Conservation (phyloP, 225 moss, liverwort and hornwort species). For the Asterella californica region DNA sequence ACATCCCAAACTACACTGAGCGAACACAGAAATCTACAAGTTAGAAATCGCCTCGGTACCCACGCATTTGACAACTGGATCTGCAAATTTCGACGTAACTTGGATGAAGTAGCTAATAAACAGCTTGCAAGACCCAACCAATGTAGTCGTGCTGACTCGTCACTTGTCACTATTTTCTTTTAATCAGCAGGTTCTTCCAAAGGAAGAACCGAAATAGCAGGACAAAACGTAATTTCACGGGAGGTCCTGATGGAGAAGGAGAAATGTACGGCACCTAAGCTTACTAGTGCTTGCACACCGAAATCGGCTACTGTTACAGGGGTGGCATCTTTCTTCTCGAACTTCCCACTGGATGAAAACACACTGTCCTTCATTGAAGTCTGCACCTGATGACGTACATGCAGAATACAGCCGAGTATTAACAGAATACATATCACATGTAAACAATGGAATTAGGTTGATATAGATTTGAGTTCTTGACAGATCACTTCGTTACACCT, state of each 20-base stretch:
- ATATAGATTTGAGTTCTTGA: neutral
- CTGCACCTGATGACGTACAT: slow-evolving; percentile 35
- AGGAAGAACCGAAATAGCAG: neutral
- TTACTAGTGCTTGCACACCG: slow-evolving; percentile 75
- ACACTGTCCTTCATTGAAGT: slow-evolving; percentile 28
- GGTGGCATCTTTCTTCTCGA: slow-evolving; percentile 57
- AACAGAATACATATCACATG: neutral
- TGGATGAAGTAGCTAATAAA: no score
- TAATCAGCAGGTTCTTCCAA: neutral
- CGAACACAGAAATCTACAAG: neutral
- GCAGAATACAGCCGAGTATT: neutral
- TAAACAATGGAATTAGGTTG: neutral
- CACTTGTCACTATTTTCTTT: neutral
- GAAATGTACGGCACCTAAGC: slow-evolving; percentile 40
- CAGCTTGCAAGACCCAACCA: neutral
- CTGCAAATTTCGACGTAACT: no score
- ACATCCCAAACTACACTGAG: neutral
- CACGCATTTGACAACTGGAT: no score
- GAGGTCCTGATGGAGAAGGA: neutral
- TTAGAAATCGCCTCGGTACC: neutral
- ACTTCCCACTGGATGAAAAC: slow-evolving; percentile 14
- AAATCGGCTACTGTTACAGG: slow-evolving; percentile 73
- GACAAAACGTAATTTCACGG: no score
- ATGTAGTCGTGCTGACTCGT: neutral
- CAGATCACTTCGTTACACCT: neutral